Conservation (phyloP, 2,329 filamentous ascomycete species). For the Acrodontium crateriforme region DNA sequence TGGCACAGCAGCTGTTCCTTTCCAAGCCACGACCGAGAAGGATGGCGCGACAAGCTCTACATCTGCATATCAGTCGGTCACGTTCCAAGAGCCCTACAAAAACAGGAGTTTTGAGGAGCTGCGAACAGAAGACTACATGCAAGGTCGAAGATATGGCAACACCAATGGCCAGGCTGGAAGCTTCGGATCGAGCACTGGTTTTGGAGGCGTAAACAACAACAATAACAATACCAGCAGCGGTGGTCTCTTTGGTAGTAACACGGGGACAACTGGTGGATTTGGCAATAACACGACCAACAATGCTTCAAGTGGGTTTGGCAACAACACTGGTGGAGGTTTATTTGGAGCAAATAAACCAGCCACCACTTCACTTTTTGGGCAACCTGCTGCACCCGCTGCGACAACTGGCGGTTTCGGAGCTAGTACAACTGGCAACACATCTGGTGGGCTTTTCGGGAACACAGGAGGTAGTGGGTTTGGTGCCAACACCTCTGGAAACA, state of each 20-base stretch:
- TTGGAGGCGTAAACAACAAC: conserved; percentile 27
- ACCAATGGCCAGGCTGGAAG: conserved; percentile 65
- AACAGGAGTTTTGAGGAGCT: conserved; percentile 73
- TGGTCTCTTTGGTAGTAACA: conserved; percentile 19
- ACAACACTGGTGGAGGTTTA: conserved; percentile 3
- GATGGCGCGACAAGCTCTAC: conserved; percentile 47
- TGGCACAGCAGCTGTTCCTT: conserved; percentile 54
- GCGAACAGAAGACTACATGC: conserved; percentile 67
- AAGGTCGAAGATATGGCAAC: conserved; percentile 74
- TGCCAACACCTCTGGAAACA: conserved; percentile 19
- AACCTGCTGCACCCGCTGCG: conserved; percentile 20
- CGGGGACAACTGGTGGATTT: conserved; percentile 10
- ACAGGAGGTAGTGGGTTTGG: conserved; percentile 33
- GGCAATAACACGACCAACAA: conserved; percentile 12
- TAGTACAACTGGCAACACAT: conserved; percentile 19
- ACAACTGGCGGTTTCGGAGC: conserved; percentile 14
- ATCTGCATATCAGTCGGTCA: conserved; percentile 63
- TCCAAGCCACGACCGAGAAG: conserved; percentile 59
- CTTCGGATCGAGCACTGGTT: conserved; percentile 55
- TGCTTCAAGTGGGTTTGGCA: conserved; percentile 5
- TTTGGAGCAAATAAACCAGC: conserved; percentile 4
- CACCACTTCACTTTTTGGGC: conserved; percentile 26
- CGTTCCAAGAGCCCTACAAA: conserved; percentile 66
- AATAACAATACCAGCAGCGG: conserved; percentile 16
- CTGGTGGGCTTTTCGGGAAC: conserved; percentile 18